Evolutionary conservation across 768 basidiomycete genomes (phyloP), one percentile per base, ranked within the genome.

Genomic region (Mycena indigotica): DNA sequence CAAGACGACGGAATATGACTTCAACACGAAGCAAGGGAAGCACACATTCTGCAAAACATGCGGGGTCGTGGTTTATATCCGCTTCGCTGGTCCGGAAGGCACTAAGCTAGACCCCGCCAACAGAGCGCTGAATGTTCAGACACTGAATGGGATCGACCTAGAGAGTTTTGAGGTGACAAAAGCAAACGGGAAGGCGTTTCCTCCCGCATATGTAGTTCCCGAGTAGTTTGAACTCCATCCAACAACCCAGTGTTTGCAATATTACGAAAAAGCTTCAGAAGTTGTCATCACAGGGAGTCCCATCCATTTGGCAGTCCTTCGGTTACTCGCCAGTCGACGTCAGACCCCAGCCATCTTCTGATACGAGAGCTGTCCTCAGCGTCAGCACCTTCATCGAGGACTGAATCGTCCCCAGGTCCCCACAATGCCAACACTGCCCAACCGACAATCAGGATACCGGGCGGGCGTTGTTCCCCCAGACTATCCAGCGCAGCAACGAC

Each of bases 401-500:
- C 82, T 10, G 75, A 77, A 23, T 89, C 79, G 63, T 93, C 85
- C 0, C 93, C 93, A 53, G 72, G 66, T 0, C 83, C 86, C 71
- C 89, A 87, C 44, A 98, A 73, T 35, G 89, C 86, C 60, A 94
- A 69, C 10, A 90, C 89, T 2, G 88, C 81, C 95, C 95, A 99
- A 2, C 97, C 97, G 64, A 99, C 80, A 28, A 98, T 80, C 69
- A 98, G 89, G 91, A 99, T 95, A 8, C 95, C 97, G 0, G 97
- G 97, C 17, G 95, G 94, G 30, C 95, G 75, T 70, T 98, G 95
- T 65, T 93, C 90, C 6, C 90, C 93, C 2, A 81, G 74, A 58
- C 81, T 84, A 55, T 88, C 86, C 69, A 98, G 69, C 1, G 89
- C 93, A 17, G 71, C 72, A 16, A 81, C 83, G 35, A 98, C 83